Percentiles rank a stretch among this genome's conserved stretches.
Conservation (phyloP, 2,329 filamentous ascomycete genomes). For the Botrytis pseudocinerea region DNA sequence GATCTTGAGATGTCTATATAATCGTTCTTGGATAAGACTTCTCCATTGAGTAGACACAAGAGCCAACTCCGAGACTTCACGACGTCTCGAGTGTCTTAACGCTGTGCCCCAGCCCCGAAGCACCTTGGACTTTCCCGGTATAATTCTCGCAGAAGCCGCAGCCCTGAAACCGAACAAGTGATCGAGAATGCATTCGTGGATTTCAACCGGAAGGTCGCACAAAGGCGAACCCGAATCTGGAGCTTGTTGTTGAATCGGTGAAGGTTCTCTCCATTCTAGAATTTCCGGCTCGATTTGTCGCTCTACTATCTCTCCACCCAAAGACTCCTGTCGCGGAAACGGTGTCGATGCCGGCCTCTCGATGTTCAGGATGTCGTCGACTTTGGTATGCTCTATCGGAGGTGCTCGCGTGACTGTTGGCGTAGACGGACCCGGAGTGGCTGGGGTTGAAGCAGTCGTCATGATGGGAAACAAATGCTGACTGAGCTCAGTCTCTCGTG, state of each 20-base stretch:
- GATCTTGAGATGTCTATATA: conserved; percentile 75
- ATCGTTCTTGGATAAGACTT: conserved; percentile 65
- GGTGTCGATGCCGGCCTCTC: conserved; percentile 40
- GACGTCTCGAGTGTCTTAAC: conserved; percentile 65
- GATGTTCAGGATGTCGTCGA: conserved; percentile 37
- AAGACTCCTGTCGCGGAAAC: conserved; percentile 38
- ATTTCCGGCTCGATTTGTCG: conserved; percentile 16
- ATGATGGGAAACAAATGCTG: conserved; percentile 33
- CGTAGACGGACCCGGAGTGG: conserved; percentile 40
- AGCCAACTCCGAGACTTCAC: conserved; percentile 65
- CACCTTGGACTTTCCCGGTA: conserved; percentile 51
- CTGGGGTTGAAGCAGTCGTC: conserved; percentile 40
- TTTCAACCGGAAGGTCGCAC: conserved; percentile 61
- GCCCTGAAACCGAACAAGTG: conserved; percentile 69
- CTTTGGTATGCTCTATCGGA: conserved; percentile 33
- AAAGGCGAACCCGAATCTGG: conserved; percentile 28
- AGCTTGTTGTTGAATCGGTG: conserved; percentile 12
- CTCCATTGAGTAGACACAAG: conserved; percentile 65
- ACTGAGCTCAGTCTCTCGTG: conserved; percentile 30
- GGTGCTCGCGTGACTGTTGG: conserved; percentile 36
- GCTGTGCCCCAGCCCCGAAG: conserved; percentile 64
- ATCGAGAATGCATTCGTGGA: conserved; percentile 71
- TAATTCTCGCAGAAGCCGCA: conserved; percentile 60
- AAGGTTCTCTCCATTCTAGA: conserved; percentile 4
- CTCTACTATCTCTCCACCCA: conserved; percentile 36